Evolutionary conservation across 768 basidiomycete genomes (phyloP).

Genomic region (Boletellus sp.): DNA sequence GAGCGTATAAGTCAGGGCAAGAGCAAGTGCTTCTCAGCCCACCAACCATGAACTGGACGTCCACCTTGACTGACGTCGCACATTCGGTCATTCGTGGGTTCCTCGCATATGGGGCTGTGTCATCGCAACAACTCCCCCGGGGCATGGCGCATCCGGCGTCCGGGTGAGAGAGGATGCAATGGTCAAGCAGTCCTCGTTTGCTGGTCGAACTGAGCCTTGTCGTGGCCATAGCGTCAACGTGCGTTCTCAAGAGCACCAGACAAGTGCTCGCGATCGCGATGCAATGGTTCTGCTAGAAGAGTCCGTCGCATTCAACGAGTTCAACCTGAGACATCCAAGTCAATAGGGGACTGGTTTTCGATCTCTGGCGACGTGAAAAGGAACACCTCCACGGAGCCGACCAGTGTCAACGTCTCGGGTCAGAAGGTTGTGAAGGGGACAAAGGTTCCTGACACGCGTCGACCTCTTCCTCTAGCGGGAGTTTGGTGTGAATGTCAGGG

Average conservation of each 20-base stretch:
- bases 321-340: too few species aligned
- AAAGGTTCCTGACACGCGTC: slow-evolving; percentile 16
- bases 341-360: too few species aligned
- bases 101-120: slow-evolving; percentile 1
- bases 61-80: neutral
- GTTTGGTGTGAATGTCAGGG: neutral
- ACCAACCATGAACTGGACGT: neutral
- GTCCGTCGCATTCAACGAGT: too few species aligned
- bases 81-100: neutral
- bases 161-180: neutral
- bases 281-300: too few species aligned
- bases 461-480: neutral
- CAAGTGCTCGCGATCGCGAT: too few species aligned
- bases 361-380: neutral
- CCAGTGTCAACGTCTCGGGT: slow-evolving; percentile 22
- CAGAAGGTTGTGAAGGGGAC: slow-evolving; percentile 15
- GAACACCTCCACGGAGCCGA: slow-evolving; percentile 11
- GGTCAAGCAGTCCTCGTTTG: neutral
- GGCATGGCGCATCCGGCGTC: neutral
- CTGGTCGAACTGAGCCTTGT: neutral
- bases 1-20: neutral
- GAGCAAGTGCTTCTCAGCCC: neutral
- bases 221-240: neutral
- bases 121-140: neutral
- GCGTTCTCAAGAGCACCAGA: neutral